These are phyloP conservation scores for Centella asiatica DNA, from an alignment of 129 eudicot genomes.

Conservation along the genomic window DNA sequence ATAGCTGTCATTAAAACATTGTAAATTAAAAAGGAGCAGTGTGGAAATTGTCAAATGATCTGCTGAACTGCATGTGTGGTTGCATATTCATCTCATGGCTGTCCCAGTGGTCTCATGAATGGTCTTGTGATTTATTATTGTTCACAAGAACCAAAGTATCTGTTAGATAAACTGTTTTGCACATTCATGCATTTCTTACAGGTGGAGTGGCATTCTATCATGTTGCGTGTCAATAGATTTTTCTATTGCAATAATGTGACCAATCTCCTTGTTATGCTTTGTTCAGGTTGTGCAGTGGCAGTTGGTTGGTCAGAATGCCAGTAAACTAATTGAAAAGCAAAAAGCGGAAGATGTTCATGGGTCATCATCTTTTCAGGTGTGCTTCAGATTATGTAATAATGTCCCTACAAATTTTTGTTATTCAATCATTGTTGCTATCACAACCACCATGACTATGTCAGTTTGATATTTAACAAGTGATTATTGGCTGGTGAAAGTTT, in stretches of 20 bases:
- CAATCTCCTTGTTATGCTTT: background rate
- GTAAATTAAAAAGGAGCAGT: background rate
- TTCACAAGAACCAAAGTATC: background rate
- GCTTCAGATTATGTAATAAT: slow-evolving; percentile 9
- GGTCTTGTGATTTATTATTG: too few relatives aligned
- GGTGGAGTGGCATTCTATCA: background rate
- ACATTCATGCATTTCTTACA: background rate
- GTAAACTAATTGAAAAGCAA: slow-evolving; percentile 28
- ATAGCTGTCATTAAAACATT: background rate
- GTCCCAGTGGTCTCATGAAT: background rate
- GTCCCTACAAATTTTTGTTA: slow-evolving; percentile 5
- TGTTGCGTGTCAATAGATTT: background rate
- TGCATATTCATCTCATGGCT: background rate
- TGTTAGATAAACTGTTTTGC: background rate
- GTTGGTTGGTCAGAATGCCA: slow-evolving; percentile 33
- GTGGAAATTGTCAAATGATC: background rate
- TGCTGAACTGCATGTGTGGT: background rate
- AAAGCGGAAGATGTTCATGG: slow-evolving; percentile 26
- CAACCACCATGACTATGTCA: background rate
- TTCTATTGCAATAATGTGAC: background rate
- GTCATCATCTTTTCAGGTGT: slow-evolving; percentile 32
- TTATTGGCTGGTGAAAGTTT: too few relatives aligned
- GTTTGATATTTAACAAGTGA: background rate
- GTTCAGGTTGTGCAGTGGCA: slow-evolving; percentile 37
- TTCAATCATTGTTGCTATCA: background rate